These are phyloP conservation scores for Hansenula anomala DNA, from an alignment of 1,139 yeast genomes.

Conservation along the genomic window DNA sequence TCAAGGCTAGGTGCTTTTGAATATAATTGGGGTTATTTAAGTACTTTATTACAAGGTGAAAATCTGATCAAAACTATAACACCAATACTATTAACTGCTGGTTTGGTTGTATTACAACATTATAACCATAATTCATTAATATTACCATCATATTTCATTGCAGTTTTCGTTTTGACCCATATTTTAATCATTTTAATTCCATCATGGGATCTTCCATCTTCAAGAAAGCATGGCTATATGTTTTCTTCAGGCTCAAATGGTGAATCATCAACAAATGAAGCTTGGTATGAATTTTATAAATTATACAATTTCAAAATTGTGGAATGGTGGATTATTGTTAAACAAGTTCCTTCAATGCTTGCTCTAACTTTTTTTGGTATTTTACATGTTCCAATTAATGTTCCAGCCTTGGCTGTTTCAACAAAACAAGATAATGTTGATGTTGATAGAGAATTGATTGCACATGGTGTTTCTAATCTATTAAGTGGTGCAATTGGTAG, in stretches of 20 bases:
- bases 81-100: constrained; percentile 60
- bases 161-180: constrained; percentile 68
- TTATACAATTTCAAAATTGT: constrained; percentile 67
- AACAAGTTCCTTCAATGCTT: constrained; percentile 86
- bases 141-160: constrained; percentile 76
- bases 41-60: constrained; percentile 36
- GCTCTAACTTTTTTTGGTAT: constrained; percentile 95
- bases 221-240: constrained; percentile 80
- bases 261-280: constrained; percentile 58
- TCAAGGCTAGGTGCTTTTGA: constrained; percentile 73
- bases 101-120: constrained; percentile 60
- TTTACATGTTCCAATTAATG: constrained; percentile 93
- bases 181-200: constrained; percentile 62
- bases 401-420: constrained; percentile 93
- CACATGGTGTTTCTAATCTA: constrained; percentile 92
- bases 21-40: constrained; percentile 55
- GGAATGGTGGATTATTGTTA: constrained; percentile 64
- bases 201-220: constrained; percentile 50
- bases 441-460: constrained; percentile 88
- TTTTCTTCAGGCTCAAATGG: constrained; percentile 34
- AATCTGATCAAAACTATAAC: constrained; percentile 63
- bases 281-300: constrained; percentile 85
- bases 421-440: constrained; percentile 78
- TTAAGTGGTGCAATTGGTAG: constrained; percentile 82
- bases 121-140: constrained; percentile 67